Percentiles rank a stretch among this genome's conserved stretches.
These are phyloP conservation scores for Starmera stellimalicola DNA, from an alignment of 1,139 yeast species.

Conservation along the genomic window DNA sequence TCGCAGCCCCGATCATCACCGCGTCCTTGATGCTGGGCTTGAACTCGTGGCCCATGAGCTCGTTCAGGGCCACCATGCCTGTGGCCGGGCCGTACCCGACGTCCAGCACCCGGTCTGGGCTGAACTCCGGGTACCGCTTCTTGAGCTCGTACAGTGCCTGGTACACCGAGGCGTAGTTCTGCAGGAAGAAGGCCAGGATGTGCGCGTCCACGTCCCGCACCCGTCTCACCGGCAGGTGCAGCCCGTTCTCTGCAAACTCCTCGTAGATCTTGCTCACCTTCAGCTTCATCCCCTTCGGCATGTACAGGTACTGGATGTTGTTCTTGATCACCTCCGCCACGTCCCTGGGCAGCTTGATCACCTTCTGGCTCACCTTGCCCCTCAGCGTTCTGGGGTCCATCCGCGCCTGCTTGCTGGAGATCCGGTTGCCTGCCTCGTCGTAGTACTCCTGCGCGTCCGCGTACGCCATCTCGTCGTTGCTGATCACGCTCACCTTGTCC, in stretches of 20 bases:
- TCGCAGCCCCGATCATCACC: slow-evolving; percentile 60
- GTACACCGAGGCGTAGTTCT: slow-evolving; percentile 65
- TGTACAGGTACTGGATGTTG: slow-evolving; percentile 43
- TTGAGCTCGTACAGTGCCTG: slow-evolving; percentile 63
- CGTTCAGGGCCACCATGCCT: slow-evolving; percentile 83
- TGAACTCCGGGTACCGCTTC: slow-evolving; percentile 41
- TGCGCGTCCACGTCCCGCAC: slow-evolving; percentile 70
- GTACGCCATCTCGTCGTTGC: slow-evolving; percentile 12
- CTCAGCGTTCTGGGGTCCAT: slow-evolving; percentile 26
- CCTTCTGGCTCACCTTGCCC: slow-evolving; percentile 39
- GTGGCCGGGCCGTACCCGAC: slow-evolving; percentile 91
- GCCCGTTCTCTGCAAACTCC: slow-evolving; percentile 36
- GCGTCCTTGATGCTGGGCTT: slow-evolving; percentile 60
- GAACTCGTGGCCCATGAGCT: slow-evolving; percentile 58
- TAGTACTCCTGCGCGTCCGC: slow-evolving; percentile 8
- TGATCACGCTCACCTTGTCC: slow-evolving; percentile 13
- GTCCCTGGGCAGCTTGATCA: slow-evolving; percentile 40
- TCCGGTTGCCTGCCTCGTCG: slow-evolving; percentile 21
- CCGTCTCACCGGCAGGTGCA: slow-evolving; percentile 44
- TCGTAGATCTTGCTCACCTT: slow-evolving; percentile 44
- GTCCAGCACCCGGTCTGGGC: slow-evolving; percentile 62
- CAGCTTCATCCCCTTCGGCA: slow-evolving; percentile 48
- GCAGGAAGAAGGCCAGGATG: slow-evolving; percentile 75
- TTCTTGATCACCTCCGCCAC: slow-evolving; percentile 49
- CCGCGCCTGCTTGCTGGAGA: slow-evolving; percentile 11